These are phyloP conservation scores for Lactifluus rugatus DNA, from an alignment of 768 basidiomycete genomes.

Conservation along the genomic window DNA sequence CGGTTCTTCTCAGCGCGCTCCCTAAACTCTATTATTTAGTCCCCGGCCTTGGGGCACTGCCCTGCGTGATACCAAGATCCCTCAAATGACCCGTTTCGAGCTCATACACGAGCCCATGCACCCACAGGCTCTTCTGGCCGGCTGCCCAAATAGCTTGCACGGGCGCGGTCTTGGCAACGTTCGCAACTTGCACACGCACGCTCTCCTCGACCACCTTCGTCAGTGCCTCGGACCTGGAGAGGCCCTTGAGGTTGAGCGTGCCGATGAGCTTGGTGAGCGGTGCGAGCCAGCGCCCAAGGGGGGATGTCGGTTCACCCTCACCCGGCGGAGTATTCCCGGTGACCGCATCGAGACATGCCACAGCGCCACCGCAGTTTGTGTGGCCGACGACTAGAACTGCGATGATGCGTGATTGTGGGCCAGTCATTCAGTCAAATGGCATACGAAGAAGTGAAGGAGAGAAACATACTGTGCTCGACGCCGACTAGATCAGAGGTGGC, in stretches of 20 bases:
- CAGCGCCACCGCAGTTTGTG: slow-evolving; percentile 70
- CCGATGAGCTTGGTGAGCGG: slow-evolving; percentile 51
- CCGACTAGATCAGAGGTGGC: slow-evolving; percentile 61
- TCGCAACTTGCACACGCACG: slow-evolving; percentile 23
- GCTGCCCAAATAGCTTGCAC: slow-evolving; percentile 24
- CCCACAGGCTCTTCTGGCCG: slow-evolving; percentile 34
- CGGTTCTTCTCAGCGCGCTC: not conserved
- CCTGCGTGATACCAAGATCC: slow-evolving; percentile 22
- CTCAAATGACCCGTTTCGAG: slow-evolving; percentile 25
- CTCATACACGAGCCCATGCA: slow-evolving; percentile 44
- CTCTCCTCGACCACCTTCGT: slow-evolving; percentile 17
- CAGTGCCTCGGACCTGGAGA: slow-evolving; percentile 29
- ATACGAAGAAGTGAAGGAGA: slow-evolving; percentile 21
- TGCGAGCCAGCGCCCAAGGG: slow-evolving; percentile 62
- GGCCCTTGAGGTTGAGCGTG: slow-evolving; percentile 35
- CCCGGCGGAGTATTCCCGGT: slow-evolving; percentile 24
- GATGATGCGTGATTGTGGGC: too few species aligned
- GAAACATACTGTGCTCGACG: slow-evolving; percentile 63
- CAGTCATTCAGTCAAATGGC: not conserved
- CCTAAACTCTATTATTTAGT: not conserved
- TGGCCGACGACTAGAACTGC: slow-evolving; percentile 82
- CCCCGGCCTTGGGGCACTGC: not conserved
- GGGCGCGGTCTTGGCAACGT: slow-evolving; percentile 21
- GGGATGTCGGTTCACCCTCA: slow-evolving; percentile 24
- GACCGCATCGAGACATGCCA: slow-evolving; percentile 43